Conservation (phyloP, 2,329 filamentous ascomycete species). For the Davidsoniella australis region DNA sequence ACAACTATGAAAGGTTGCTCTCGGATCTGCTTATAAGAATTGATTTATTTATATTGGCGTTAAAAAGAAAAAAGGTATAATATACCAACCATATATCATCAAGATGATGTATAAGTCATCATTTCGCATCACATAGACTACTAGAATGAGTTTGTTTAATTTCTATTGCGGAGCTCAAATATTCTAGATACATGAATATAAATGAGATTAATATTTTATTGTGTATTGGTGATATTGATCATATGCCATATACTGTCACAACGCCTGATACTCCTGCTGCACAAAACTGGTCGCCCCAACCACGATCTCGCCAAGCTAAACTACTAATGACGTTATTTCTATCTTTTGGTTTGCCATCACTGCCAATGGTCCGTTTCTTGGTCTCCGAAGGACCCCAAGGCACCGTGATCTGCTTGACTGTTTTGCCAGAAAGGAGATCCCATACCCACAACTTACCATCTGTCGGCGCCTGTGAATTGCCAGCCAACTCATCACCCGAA, state of each 20-base stretch:
- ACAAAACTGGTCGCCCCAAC: slow-evolving; percentile 47
- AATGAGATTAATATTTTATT: background rate
- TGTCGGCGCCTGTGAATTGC: slow-evolving; percentile 11
- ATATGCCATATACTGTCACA: slow-evolving; percentile 42
- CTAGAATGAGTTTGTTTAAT: too few relatives aligned
- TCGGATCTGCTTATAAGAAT: too few relatives aligned
- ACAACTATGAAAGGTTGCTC: too few relatives aligned
- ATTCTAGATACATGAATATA: background rate
- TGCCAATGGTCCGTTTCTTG: slow-evolving; percentile 36
- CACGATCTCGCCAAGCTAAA: slow-evolving; percentile 43
- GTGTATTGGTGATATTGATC: background rate
- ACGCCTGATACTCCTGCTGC: slow-evolving; percentile 47
- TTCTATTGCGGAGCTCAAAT: background rate
- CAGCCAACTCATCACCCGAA: slow-evolving; percentile 55
- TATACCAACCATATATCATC: too few relatives aligned
- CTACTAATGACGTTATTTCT: slow-evolving; percentile 44
- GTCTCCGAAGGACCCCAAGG: slow-evolving; percentile 37
- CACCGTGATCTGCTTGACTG: slow-evolving; percentile 43
- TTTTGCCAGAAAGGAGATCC: slow-evolving; percentile 62
- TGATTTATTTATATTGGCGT: too few relatives aligned
- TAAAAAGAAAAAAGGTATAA: too few relatives aligned
- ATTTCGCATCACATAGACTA: too few relatives aligned
- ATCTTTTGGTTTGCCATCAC: slow-evolving; percentile 42
- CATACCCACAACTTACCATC: slow-evolving; percentile 55
- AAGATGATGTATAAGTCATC: too few relatives aligned